Base-by-base conservation (phyloP, 2,329 filamentous ascomycete species). In the Sporothrix humicola region DNA sequence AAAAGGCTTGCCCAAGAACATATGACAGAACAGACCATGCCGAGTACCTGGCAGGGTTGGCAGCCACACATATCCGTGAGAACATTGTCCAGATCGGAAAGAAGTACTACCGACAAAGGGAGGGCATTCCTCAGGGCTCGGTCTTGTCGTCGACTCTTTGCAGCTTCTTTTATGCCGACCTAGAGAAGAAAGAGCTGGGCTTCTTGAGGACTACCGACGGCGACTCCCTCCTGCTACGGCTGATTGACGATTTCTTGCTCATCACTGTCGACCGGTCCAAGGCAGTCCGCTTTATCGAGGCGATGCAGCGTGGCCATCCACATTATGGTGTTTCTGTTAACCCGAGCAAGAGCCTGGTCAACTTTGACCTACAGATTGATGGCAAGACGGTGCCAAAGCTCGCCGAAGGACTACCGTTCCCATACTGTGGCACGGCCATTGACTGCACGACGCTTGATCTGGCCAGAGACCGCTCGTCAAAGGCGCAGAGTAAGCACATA, bases 91-190 rank as follows among this genome's bases (percentile, higher is more conserved):
- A 93, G 79, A 91, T 98, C 54, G 95, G 94, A 66, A 95, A 94
- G 82, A 93, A 91, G 77, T 94, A 91, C 80, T 98, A 96, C 80
- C 89, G 93, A 31, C 96, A 99, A 80, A 95, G 91, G 80, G 85
- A 87, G 26, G 96, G 96, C 15, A 98, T 99, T 54, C 95, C 96
- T 0, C 96, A 99, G 81, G 96, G 96, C 8, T 98, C 95, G 0
- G 88, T 98, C 0, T 81, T 99, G 5, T 98, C 95, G 0, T 93
- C 92, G 59, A 85, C 94, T 56, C 85, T 99, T 5, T 98, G 96
- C 85, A 98, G 94, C 82, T 95, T 97, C 82, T 98, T 98, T 81
- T 99, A 99, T 79, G 95, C 93, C 6, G 90, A 96, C 75, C 87
- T 98, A 1, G 96, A 99, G 81, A 82, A 82, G 7, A 85, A 90